phyloP scores from a whole-genome alignment of 1,284 basidiomycete species.

The Trametes hirsuta region DNA sequence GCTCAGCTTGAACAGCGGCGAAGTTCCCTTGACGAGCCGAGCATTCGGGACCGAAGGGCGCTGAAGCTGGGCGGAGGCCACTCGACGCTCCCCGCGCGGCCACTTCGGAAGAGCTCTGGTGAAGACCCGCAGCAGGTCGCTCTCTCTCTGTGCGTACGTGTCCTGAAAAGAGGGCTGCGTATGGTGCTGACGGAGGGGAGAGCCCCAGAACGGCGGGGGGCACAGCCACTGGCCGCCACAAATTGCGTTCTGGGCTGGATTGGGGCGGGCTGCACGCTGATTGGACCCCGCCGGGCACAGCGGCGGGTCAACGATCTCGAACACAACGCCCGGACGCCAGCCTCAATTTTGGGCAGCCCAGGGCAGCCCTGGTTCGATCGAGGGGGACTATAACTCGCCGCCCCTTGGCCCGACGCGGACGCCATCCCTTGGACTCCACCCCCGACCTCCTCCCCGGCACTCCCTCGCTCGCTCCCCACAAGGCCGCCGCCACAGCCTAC shows the following conservation, averaged over 20 bases:
- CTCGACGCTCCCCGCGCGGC: too few relatives aligned
- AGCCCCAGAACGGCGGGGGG: not conserved
- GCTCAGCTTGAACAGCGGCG: too few relatives aligned
- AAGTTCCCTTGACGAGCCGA: too few relatives aligned
- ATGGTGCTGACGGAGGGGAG: not conserved
- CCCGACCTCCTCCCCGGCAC: constrained; percentile 1
- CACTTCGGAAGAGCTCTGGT: too few relatives aligned
- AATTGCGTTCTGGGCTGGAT: not conserved
- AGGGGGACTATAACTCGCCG: not conserved
- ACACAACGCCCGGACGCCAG: not conserved
- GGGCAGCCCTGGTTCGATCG: not conserved
- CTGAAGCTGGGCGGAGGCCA: too few relatives aligned
- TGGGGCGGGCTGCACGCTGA: not conserved
- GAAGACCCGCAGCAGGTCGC: too few relatives aligned
- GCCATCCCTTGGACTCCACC: not conserved
- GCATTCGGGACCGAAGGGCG: too few relatives aligned
- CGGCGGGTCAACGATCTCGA: not conserved
- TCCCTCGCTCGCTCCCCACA: constrained; percentile 23
- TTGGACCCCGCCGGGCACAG: not conserved
- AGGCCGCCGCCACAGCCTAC: not conserved
- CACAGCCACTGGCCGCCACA: not conserved
- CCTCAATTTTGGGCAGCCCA: not conserved
- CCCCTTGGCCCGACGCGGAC: not conserved
- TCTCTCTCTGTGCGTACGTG: not conserved
- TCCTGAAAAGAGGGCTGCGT: not conserved